Conservation (phyloP, 768 basidiomycete genomes). For the Rhodosporidiobolus odoratus region DNA sequence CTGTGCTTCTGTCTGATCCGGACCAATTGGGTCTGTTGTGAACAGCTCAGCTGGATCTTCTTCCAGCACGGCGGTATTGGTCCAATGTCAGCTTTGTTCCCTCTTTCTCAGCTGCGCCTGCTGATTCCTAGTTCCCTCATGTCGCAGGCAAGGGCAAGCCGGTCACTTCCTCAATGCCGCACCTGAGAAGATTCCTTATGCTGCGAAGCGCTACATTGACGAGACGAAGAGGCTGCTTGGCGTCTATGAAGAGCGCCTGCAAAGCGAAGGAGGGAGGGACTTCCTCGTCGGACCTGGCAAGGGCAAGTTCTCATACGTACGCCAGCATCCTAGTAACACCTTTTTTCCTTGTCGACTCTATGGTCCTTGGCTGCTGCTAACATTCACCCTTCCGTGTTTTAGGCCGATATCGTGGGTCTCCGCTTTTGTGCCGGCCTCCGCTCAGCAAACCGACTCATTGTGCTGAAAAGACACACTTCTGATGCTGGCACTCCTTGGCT, state of each 20-base stretch:
- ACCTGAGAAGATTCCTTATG: slow-evolving; percentile 56
- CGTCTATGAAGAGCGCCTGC: slow-evolving; percentile 74
- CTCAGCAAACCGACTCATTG: neutral
- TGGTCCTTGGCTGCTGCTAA: too few species aligned
- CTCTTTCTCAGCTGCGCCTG: neutral
- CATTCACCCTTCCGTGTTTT: too few species aligned
- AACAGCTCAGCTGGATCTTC: slow-evolving; percentile 72
- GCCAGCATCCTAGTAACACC: neutral
- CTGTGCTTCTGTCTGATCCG: neutral
- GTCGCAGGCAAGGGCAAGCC: slow-evolving; percentile 47
- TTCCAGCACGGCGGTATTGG: slow-evolving; percentile 53
- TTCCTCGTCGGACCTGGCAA: slow-evolving; percentile 61
- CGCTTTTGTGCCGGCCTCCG: neutral
- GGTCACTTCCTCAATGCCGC: slow-evolving; percentile 66
- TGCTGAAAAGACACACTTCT: too few species aligned
- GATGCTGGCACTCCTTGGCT: neutral
- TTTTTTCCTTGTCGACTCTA: neutral
- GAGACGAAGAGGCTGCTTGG: slow-evolving; percentile 77
- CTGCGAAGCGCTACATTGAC: slow-evolving; percentile 60
- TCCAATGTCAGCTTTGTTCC: neutral
- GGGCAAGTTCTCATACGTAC: slow-evolving; percentile 29
- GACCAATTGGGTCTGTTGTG: neutral
- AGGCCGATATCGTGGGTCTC: slow-evolving; percentile 9
- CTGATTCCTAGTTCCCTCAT: neutral
- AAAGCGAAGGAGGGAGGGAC: slow-evolving; percentile 54